Evolutionary conservation across 495 filamentous ascomycete genomes (phyloP), one percentile per base, ranked within the genome.

Genomic region (Aspergillus sparsus): DNA sequence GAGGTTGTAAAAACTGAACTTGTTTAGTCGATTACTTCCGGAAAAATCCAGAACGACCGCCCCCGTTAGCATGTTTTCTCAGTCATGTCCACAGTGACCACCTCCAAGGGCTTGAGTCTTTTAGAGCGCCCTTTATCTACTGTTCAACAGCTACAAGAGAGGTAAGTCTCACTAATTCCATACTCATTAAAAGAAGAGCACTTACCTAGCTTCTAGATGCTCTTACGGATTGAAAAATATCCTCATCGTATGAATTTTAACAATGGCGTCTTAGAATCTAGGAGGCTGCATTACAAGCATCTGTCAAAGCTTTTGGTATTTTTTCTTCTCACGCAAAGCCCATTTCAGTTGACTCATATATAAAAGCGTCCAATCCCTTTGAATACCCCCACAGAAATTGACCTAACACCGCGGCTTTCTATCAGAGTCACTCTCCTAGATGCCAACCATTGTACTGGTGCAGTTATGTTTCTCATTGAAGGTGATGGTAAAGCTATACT

Each of bases 71-170:
- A 13, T 96, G 89, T 68, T 96, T 98, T 68, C 80, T 98, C 41
- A 93, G 89, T 67, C 93, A 98, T 82, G 87, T 96, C 10, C 93
- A 97, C 69, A 95, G 88, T 57, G 93, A 97, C 62, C 93, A 98
- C 72, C 81, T 97, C 7, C 83, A 82, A 57, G 93, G 93, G 1
- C 81, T 97, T 32, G 93, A 97, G 67, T 86, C 78, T 51, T 80
- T 89, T 51, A 83, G 83, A 36, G 80, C 88, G 27, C 88, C 90
- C 0, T 96, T 95, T 64, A 84, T 98, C 47, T 96, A 96, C 71
- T 97, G 93, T 73, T 97, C 93, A 9, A 80, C 87, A 2, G 88
- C 89, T 4, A 97, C 93, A 0, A 85, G 82, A 66, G 89, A 93
- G 72, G 86, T 92, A 72, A 53, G 57, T 39, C 4, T 39, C 53